Evolutionary conservation across 2,329 filamentous ascomycete genomes (phyloP), one percentile per base, ranked within the genome.

Genomic region (Celoporthe dispersa): DNA sequence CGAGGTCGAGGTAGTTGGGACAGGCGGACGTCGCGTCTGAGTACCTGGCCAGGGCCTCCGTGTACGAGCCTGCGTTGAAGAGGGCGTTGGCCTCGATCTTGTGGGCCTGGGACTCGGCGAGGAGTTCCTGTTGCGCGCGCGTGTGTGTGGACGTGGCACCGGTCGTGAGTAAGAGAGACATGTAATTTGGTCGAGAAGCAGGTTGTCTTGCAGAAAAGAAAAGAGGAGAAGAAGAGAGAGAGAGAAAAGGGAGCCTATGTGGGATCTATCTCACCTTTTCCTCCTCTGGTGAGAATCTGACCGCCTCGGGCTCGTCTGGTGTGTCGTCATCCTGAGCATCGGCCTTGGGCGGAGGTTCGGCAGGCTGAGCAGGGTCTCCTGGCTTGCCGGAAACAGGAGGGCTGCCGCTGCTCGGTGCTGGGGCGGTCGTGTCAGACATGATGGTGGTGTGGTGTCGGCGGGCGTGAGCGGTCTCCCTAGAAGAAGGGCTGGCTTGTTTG

Each of bases 1-100:
- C 94, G 81, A 93, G 97, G 78, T 95, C 90, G 35, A 97, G 87
- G 78, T 97, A 97, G 73, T 89, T 90, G 1, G 95, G 95, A 76
- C 93, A 94, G 9, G 90, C 87, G 16, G 89, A 85, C 3, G 97
- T 84, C 31, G 96, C 94, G 74, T 91, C 88, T 76, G 94, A 91
- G 81, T 98, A 98, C 71, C 88, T 91, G 74, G 90, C 87, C 72
- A 98, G 91, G 55, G 95, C 95, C 72, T 91, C 89, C 68, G 91
- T 87, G 80, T 92, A 96, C 72, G 90, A 88, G 57, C 88, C 87
- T 3, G 88, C 86, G 0, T 86, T 84, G 81, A 98, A 98, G n/a
- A 94, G 86, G 6, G 86, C 80, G 78, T 98, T 98, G 19, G 94
- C 95, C 68, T 90, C 85, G 1, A 87, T 77, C 80, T 97, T 98